A percentile compares a stretch with the other conserved stretches of the same genome.
Evolutionary conservation across 2,329 filamentous ascomycete species (phyloP).

Genomic region (Ampelomyces quisqualis): DNA sequence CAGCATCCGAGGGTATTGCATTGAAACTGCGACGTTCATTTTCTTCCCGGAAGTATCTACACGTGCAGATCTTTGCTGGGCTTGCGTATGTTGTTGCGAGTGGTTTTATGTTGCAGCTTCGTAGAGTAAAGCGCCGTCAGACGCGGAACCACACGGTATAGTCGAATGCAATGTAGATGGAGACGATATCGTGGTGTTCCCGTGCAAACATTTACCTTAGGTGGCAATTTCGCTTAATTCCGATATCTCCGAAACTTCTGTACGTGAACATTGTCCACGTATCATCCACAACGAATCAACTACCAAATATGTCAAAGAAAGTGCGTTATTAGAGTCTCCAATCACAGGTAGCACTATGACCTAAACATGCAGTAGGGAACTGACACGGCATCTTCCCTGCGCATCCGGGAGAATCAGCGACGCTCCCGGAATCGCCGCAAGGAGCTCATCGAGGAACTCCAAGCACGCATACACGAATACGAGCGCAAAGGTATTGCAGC

Average conservation of each 20-base stretch:
- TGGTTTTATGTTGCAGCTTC: conserved; percentile 28
- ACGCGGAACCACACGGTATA: neutral
- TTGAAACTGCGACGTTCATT: conserved; percentile 42
- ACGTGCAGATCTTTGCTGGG: conserved; percentile 45
- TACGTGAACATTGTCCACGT: neutral
- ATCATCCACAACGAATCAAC: neutral
- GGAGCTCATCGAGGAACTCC: conserved; percentile 68
- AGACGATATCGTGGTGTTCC: too few species aligned
- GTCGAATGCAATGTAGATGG: too few species aligned
- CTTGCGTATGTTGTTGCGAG: conserved; percentile 40
- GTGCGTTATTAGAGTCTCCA: neutral
- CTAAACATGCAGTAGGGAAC: conserved; percentile 5
- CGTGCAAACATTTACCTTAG: too few species aligned
- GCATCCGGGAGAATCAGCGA: conserved; percentile 73
- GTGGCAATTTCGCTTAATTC: neutral
- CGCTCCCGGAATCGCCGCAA: conserved; percentile 69
- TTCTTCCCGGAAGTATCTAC: conserved; percentile 34
- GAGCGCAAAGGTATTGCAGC: conserved; percentile 65
- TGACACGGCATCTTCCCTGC: conserved; percentile 41
- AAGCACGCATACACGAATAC: conserved; percentile 61
- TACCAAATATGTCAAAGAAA: conserved; percentile 1
- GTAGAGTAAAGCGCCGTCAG: conserved; percentile 11
- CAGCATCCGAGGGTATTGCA: conserved; percentile 44
- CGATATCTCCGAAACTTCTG: neutral
- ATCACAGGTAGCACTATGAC: neutral